Conservation (phyloP, 2,329 filamentous ascomycete genomes). For the Aspergillus costaricaensis region DNA sequence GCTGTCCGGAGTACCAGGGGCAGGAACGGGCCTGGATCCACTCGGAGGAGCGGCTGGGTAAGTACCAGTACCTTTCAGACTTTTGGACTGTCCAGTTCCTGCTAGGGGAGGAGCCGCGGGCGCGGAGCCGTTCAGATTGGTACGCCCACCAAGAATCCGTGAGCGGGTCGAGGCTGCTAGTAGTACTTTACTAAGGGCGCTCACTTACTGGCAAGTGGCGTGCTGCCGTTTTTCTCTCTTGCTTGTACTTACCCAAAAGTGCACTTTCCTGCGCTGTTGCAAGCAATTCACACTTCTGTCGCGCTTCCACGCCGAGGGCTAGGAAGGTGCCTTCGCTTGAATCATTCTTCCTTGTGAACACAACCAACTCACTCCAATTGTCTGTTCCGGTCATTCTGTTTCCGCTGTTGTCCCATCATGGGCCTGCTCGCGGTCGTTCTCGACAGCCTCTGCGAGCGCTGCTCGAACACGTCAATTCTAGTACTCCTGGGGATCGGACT, state of each 20-base stretch:
- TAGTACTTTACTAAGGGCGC: background rate
- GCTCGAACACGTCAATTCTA: conserved; percentile 49
- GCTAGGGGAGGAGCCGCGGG: too few species aligned
- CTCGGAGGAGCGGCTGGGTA: background rate
- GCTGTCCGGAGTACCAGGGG: background rate
- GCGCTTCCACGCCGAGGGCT: background rate
- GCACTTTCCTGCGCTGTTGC: background rate
- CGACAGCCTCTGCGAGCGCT: conserved; percentile 48
- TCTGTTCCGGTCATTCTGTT: background rate
- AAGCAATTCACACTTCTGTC: background rate
- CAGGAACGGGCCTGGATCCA: background rate
- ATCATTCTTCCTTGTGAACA: conserved; percentile 9
- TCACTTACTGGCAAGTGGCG: background rate
- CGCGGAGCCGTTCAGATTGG: background rate
- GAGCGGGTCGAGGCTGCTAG: conserved; percentile 1
- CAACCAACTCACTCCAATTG: background rate
- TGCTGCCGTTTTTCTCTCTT: background rate
- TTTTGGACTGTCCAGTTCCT: background rate
- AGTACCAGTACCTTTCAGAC: background rate
- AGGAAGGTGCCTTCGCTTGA: conserved; percentile 14
- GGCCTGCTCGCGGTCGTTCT: conserved; percentile 54
- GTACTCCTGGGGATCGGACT: conserved; percentile 48
- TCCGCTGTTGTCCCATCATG: conserved; percentile 40
- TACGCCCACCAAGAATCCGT: background rate
- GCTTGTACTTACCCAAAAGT: background rate